These are phyloP conservation scores for Tetradesmus obliquus DNA, from an alignment of 139 green algal genomes.

Conservation along the genomic window DNA sequence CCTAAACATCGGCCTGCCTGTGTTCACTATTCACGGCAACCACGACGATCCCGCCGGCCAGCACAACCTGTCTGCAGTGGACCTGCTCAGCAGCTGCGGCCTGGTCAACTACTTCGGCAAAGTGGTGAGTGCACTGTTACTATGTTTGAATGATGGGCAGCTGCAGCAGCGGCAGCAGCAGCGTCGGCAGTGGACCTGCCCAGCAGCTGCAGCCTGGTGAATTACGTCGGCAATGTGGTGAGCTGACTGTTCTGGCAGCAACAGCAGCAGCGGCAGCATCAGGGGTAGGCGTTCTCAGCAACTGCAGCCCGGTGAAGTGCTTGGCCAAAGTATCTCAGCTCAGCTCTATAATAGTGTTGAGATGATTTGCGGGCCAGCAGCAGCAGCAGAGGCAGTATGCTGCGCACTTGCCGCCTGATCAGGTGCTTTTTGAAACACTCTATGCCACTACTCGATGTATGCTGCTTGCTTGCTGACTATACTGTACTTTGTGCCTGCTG, in stretches of 20 bases:
- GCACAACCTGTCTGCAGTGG: constrained; percentile 94
- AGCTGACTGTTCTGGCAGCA: neutral
- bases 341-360: constrained; percentile 37
- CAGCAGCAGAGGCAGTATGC: neutral
- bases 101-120: constrained; percentile 99
- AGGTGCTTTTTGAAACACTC: too few species aligned
- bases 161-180: neutral
- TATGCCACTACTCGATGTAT: neutral
- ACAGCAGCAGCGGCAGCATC: neutral
- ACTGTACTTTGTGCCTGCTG: neutral
- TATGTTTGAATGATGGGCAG: neutral
- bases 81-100: constrained; percentile 87
- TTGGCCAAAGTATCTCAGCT: constrained; percentile 87
- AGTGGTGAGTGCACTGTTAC: constrained; percentile 47
- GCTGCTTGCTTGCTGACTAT: neutral
- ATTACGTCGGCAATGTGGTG: constrained; percentile 98
- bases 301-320: constrained; percentile 94
- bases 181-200: constrained; percentile 91
- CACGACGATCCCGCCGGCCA: constrained; percentile 95
- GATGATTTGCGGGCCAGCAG: neutral
- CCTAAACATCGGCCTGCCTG: constrained; percentile 93
- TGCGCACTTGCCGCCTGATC: neutral
- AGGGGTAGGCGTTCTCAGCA: constrained; percentile 90
- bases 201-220: constrained; percentile 86
- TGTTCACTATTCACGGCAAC: constrained; percentile 99